phyloP scores from a whole-genome alignment of 1,284 basidiomycete species.

The Marasmius oreades region DNA sequence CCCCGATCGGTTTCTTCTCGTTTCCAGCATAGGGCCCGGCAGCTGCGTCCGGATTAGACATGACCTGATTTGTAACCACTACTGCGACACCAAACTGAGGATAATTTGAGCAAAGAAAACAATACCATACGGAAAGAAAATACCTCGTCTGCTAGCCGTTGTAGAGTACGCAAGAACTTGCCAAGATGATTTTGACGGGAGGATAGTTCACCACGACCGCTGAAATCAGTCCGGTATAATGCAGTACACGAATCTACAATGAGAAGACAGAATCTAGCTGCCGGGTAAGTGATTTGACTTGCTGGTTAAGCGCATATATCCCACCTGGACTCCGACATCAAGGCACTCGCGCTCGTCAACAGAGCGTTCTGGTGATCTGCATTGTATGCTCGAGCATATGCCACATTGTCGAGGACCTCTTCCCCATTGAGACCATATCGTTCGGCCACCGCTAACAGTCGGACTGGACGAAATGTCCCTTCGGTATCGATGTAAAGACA shows the following conservation, averaged over 20 bases:
- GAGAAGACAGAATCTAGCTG: conserved; percentile 84
- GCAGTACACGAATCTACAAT: conserved; percentile 98
- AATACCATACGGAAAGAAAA: conserved; percentile 10
- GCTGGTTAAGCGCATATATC: conserved; percentile 17
- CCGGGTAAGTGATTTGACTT: neutral
- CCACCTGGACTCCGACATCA: conserved; percentile 96
- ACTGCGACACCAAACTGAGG: conserved; percentile 93
- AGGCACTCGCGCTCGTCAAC: conserved; percentile 87
- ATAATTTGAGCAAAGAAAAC: neutral
- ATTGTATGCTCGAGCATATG: conserved; percentile 98
- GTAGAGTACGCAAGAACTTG: conserved; percentile 91
- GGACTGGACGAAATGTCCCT: conserved; percentile 96
- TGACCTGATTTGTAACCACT: conserved; percentile 97
- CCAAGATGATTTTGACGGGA: conserved; percentile 97
- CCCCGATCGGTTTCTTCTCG: conserved; percentile 97
- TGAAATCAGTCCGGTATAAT: conserved; percentile 95
- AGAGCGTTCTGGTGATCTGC: conserved; percentile 96
- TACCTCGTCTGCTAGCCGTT: conserved; percentile 95
- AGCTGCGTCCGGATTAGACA: conserved; percentile 95
- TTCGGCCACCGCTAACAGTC: conserved; percentile 93
- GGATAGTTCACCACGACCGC: conserved; percentile 92
- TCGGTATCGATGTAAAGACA: conserved; percentile 99
- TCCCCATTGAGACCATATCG: conserved; percentile 95
- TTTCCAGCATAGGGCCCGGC: conserved; percentile 84
- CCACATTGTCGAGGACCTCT: conserved; percentile 97